Percentiles rank a stretch among this genome's conserved stretches.
Conservation (phyloP, 768 basidiomycete genomes). For the Boletus insuetus region DNA sequence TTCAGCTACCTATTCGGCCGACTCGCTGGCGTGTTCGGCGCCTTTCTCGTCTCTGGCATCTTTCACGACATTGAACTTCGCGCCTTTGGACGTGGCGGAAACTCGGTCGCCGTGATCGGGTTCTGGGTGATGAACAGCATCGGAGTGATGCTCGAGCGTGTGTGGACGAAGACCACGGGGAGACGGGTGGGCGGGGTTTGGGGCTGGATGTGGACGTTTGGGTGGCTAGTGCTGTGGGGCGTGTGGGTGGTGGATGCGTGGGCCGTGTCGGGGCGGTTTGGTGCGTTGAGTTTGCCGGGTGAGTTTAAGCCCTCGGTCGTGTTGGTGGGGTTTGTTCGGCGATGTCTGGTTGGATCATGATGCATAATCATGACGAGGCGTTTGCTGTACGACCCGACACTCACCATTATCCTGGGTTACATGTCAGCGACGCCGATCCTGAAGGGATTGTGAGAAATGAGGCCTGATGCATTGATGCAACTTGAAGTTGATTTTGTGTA, state of each 20-base stretch:
- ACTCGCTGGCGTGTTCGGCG: constrained; percentile 49
- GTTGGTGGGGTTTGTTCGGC: constrained; percentile 22
- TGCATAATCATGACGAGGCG: too few relatives aligned
- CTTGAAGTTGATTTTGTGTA: too few relatives aligned
- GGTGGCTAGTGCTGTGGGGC: constrained; percentile 50
- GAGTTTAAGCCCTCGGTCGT: constrained; percentile 4
- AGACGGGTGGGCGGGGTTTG: constrained; percentile 41
- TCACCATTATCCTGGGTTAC: too few relatives aligned
- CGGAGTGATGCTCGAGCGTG: constrained; percentile 48
- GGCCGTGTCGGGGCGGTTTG: constrained; percentile 18
- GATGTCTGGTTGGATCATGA: not conserved
- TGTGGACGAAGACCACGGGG: constrained; percentile 44
- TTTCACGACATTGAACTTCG: constrained; percentile 52
- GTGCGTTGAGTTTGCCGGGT: constrained; percentile 9
- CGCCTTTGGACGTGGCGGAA: constrained; percentile 33
- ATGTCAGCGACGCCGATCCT: too few relatives aligned
- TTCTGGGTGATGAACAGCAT: constrained; percentile 57
- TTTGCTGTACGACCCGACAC: too few relatives aligned
- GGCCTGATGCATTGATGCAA: too few relatives aligned
- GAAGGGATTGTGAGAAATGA: too few relatives aligned
- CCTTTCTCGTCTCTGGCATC: constrained; percentile 56
- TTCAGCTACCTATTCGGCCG: constrained; percentile 45
- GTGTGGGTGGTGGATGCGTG: constrained; percentile 44
- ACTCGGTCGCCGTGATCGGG: constrained; percentile 38
- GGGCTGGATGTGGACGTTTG: constrained; percentile 52